Base-by-base conservation (phyloP, 2,329 filamentous ascomycete genomes). In the Monosporascus sp. region DNA sequence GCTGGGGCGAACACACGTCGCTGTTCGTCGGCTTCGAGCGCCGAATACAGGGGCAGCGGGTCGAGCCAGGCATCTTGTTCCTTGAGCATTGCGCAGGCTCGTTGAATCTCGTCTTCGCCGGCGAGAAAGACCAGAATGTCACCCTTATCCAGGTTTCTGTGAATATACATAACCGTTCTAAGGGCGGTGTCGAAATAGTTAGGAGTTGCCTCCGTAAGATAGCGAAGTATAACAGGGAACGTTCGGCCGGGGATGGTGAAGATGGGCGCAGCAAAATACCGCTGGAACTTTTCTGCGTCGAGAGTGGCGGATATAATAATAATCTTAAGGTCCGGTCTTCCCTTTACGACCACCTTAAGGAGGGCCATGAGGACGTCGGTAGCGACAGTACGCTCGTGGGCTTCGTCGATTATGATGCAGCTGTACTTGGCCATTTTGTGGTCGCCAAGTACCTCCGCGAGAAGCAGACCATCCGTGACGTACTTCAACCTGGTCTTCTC, bases 401-500 rank as follows among this genome's bases (percentile, higher is more conserved):
- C 94, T 72, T 99, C 94, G 71, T 99, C 94, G 57, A 99, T 87
- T 72, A 99, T 97, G 68, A 99, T 97, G 65, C 90, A 95, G 77
- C 90, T 93, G 75, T 99, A 99, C 51, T 92, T 88, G 49, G 82
- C 86, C 74, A 99, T 83, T 63, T 95, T 83, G 67, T 92, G 89
- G 70, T 99, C 94, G 72, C 97, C 87, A 86, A 99, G 96, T 53
- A 94, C 92, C 74, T 99, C 94, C 66, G 94, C 81, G 67, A 97
- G 79, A 65, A 99, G 85, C 88, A 99, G 97, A 83, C 95, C 95
- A 68, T 99, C 94, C 44, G 95, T 99, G 94, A 99, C 99, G 78
- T 99, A 99, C 78, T 99, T 99, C 69, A 99, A 83, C 56, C 95
- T 83, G 1, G 94, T 99, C 72, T 89, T 91, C 54, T 85, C 83